phyloP scores from a whole-genome alignment of 1,284 basidiomycete species.

The Volvariella volvacea region DNA sequence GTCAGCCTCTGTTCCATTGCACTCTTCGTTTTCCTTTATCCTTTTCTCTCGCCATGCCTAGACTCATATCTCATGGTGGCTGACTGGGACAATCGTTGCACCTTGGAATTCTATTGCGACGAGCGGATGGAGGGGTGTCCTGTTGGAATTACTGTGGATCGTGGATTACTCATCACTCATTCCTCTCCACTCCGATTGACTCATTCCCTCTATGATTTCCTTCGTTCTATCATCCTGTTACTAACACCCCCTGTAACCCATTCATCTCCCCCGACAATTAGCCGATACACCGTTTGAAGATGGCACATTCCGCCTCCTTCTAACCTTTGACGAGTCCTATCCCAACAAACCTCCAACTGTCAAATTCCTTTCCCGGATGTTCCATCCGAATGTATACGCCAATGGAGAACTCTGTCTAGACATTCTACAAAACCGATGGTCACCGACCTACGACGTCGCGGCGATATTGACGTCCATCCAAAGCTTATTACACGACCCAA shows the following conservation, averaged over 20 bases:
- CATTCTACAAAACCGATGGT: constrained; percentile 98
- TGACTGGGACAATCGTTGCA: neutral
- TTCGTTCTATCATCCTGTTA: constrained; percentile 1
- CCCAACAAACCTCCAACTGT: constrained; percentile 98
- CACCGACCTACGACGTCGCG: constrained; percentile 96
- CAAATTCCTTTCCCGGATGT: constrained; percentile 96
- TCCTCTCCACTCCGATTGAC: constrained; percentile 5
- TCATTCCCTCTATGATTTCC: constrained; percentile 3
- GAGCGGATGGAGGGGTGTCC: neutral
- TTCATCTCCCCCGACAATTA: constrained; percentile 26
- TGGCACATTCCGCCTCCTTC: constrained; percentile 93
- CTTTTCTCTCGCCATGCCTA: too few species aligned
- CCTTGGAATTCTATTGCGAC: neutral
- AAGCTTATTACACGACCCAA: constrained; percentile 93
- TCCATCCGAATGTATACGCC: constrained; percentile 98
- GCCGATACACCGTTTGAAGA: constrained; percentile 99
- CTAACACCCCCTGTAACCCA: neutral
- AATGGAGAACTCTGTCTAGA: constrained; percentile 98
- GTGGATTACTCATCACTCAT: constrained; percentile 2
- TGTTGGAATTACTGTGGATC: too few species aligned
- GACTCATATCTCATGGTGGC: too few species aligned
- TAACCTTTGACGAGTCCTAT: constrained; percentile 96
- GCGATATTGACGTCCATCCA: constrained; percentile 97
- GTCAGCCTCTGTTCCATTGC: too few species aligned
- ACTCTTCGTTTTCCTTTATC: too few species aligned